A percentile compares a stretch with the other conserved stretches of the same genome.
These are phyloP conservation scores for Fragosphaeria purpurea DNA, from an alignment of 2,329 filamentous ascomycete species.

Conservation along the genomic window DNA sequence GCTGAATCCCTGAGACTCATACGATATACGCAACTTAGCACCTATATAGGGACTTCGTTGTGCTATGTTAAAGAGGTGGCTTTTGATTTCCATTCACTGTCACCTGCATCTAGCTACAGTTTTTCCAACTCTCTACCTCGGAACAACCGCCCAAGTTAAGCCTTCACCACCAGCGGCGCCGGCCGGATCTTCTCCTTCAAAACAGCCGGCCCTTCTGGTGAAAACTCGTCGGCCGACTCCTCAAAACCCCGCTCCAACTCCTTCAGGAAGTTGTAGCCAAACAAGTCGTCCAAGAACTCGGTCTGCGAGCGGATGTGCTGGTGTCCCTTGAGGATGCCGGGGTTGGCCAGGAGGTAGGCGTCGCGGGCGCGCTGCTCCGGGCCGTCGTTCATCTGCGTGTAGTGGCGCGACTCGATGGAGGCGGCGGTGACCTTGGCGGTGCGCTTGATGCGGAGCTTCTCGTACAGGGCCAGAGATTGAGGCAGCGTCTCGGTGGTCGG, in stretches of 20 bases:
- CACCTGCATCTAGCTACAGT: too few species aligned
- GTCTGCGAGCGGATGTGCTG: constrained; percentile 10
- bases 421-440: constrained; percentile 6
- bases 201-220: too few species aligned
- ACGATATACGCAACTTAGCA: too few species aligned
- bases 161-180: too few species aligned
- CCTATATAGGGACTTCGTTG: too few species aligned
- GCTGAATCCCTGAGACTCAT: too few species aligned
- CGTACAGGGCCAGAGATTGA: constrained; percentile 4
- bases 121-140: too few species aligned
- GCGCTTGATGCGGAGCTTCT: constrained; percentile 8
- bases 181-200: too few species aligned
- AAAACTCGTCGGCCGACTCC: too few species aligned
- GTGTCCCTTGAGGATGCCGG: constrained; percentile 6
- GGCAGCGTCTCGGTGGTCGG: constrained; percentile 2
- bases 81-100: too few species aligned
- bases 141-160: too few species aligned
- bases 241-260: neutral
- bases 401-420: constrained; percentile 5
- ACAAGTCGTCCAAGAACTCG: constrained; percentile 11
- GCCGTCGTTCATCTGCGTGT: constrained; percentile 9
- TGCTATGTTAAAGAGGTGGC: too few species aligned
- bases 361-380: constrained; percentile 7
- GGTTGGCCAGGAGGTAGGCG: constrained; percentile 8
- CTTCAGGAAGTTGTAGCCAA: constrained; percentile 6